Conservation (phyloP, 2,329 filamentous ascomycete species). For the Periconia macrospinosa region DNA sequence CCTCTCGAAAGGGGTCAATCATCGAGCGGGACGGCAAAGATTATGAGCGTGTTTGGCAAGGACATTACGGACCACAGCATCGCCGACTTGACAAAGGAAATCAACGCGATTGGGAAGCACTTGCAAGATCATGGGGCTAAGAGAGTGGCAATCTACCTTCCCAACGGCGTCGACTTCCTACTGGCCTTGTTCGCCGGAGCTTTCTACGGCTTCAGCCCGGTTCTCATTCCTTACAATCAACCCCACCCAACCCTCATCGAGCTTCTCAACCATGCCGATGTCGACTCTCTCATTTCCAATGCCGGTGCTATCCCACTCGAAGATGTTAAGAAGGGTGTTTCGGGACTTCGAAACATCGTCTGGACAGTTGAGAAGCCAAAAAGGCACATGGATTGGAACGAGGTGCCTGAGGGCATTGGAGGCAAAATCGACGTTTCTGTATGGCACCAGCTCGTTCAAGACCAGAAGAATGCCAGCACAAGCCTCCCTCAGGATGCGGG, state of each 20-base stretch:
- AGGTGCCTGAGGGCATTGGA: conserved; percentile 76
- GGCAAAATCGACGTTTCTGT: conserved; percentile 79
- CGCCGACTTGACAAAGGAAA: conserved; percentile 78
- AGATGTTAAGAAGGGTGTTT: conserved; percentile 67
- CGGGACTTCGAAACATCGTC: conserved; percentile 72
- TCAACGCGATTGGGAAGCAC: conserved; percentile 81
- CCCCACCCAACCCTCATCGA: conserved; percentile 68
- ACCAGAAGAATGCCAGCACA: conserved; percentile 56
- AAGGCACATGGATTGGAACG: conserved; percentile 93
- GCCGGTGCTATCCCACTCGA: conserved; percentile 87
- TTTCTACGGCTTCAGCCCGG: conserved; percentile 84
- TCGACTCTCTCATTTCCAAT: conserved; percentile 80
- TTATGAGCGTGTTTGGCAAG: conserved; percentile 78
- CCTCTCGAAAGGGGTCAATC: conserved; percentile 66
- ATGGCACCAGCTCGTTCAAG: conserved; percentile 86
- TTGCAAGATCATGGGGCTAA: conserved; percentile 68
- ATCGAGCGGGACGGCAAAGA: conserved; percentile 65
- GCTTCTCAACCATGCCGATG: conserved; percentile 72
- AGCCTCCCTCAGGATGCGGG: conserved; percentile 68
- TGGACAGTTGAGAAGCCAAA: conserved; percentile 94
- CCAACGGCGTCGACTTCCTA: conserved; percentile 89
- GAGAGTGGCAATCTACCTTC: conserved; percentile 85
- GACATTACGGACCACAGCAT: conserved; percentile 70
- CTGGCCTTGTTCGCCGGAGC: conserved; percentile 80
- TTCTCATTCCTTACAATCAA: conserved; percentile 82